Base-by-base conservation (phyloP, 352 stramenopile genomes). In the Phytophthora capsici region DNA sequence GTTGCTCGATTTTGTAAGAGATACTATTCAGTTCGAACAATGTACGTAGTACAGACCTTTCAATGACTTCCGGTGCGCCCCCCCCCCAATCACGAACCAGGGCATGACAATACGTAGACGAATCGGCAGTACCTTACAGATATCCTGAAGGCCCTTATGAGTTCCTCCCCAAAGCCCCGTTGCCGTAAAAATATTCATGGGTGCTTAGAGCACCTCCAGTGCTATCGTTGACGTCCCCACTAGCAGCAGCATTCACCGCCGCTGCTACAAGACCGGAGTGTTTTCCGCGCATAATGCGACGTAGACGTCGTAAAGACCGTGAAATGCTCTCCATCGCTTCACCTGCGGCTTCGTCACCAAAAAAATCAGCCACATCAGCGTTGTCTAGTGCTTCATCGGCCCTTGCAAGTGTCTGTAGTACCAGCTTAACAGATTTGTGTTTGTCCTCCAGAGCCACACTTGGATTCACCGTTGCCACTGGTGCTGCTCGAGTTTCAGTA, bases 371-470 rank as follows among this genome's bases (percentile, higher is more conserved):
- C 17, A 80, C 76, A 48, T 72, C 63, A n/a, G 36, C 34, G n/a
- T 57, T 73, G 49, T 84, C 76, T 14, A 84, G 48, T 23, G 63
- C 70, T 63, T 80, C 76, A 51, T 84, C 73, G 6, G 76, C 76
- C 26, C 41, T 48, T 2, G 76, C 46, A 49, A 84, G 73, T 26
- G 70, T 56, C 19, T 66, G 73, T 13, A 82, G 59, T 13, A 57
- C 73, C 10, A 77, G 47, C 16, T 23, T 53, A 26, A 80, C 54
- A 6, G 59, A 49, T 55, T 84, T 82, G 38, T 57, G 70, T 32
- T 73, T 66, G 23, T 80, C 66, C 2, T 52, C 48, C 4, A 71
- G 32, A 20, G 51, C 19, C 26, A 58, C 37, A 30, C n/a, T 50
- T 19, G 47, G 10, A 26, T 69, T 53, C 28, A 66, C n/a, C 3